Percentiles rank a stretch among this genome's conserved stretches.
Evolutionary conservation across 805 yeast species (phyloP).

Genomic region (Cyberlindnera lachancei): DNA sequence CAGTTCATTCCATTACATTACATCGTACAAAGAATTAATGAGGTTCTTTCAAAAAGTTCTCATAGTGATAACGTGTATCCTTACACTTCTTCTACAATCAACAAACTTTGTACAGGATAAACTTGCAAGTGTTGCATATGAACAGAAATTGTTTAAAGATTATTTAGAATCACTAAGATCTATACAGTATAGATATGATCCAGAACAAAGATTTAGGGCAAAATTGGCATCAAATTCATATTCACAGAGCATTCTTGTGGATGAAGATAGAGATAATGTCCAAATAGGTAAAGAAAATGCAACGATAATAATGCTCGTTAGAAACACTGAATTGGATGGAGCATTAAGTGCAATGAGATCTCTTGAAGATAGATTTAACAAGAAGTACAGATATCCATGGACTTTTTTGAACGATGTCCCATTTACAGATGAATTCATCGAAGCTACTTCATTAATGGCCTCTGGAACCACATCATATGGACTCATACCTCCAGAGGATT

Average conservation of each 20-base stretch:
- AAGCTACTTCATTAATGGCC: constrained; percentile 53
- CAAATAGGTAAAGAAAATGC: constrained; percentile 66
- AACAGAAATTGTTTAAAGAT: constrained; percentile 7
- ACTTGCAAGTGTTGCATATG: constrained; percentile 15
- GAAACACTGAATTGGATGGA: constrained; percentile 71
- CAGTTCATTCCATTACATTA: no score
- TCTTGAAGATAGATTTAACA: constrained; percentile 68
- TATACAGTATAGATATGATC: constrained; percentile 18
- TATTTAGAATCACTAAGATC: constrained; percentile 9
- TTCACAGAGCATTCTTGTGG: constrained; percentile 23
- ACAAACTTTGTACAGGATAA: constrained; percentile 15
- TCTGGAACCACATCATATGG: constrained; percentile 63
- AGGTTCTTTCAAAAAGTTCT: constrained; percentile 20
- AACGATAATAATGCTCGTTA: constrained; percentile 76
- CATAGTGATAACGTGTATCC: constrained; percentile 19
- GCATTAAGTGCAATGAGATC: constrained; percentile 73
- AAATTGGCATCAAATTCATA: constrained; percentile 36
- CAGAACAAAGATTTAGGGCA: constrained; percentile 16
- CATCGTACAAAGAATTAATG: no score
- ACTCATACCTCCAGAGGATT: constrained; percentile 55
- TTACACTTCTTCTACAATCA: constrained; percentile 15
- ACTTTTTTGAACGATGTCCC: constrained; percentile 71
- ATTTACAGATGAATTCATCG: constrained; percentile 55
- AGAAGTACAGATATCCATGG: constrained; percentile 64
- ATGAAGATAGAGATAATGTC: constrained; percentile 24